Percentiles rank a stretch among this genome's conserved stretches.
These are phyloP conservation scores for Fulvia fulva DNA, from an alignment of 2,329 filamentous ascomycete species.

Conservation along the genomic window DNA sequence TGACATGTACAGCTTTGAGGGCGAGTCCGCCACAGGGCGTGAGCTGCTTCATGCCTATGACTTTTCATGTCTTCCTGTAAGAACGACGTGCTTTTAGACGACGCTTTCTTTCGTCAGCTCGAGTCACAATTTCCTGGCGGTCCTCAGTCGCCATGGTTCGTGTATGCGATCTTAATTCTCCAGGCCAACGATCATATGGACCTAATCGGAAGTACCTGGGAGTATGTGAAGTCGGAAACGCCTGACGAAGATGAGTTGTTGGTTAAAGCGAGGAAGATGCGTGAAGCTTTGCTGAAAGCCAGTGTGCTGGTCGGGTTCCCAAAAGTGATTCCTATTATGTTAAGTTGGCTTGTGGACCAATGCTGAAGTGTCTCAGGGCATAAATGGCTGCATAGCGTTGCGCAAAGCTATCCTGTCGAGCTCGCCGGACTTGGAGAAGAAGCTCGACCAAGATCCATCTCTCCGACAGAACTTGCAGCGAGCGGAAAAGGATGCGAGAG, in stretches of 20 bases:
- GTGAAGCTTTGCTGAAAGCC: conserved; percentile 17
- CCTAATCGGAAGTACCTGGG: conserved; percentile 10
- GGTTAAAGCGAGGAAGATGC: conserved; percentile 12
- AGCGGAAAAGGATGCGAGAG: conserved; percentile 16
- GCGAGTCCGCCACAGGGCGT: neutral
- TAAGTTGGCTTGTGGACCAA: neutral
- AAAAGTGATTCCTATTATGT: conserved; percentile 5
- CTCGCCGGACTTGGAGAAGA: conserved; percentile 9
- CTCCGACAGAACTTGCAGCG: conserved; percentile 11
- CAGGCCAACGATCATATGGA: conserved; percentile 21
- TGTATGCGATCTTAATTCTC: conserved; percentile 16
- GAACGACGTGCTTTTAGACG: conserved; percentile 8
- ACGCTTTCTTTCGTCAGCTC: conserved; percentile 17
- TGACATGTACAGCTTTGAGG: too few species aligned
- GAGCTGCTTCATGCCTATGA: neutral
- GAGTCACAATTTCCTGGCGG: conserved; percentile 11
- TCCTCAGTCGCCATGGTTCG: conserved; percentile 11
- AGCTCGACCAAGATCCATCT: conserved; percentile 14
- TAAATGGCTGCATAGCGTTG: conserved; percentile 18
- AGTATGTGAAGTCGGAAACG: conserved; percentile 7
- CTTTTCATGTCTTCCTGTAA: neutral
- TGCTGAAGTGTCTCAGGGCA: conserved; percentile 4
- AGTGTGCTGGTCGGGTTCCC: conserved; percentile 19
- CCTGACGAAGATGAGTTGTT: conserved; percentile 6
- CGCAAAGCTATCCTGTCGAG: conserved; percentile 8